Conservation (phyloP, 2,329 filamentous ascomycete species). For the Penicillium verrucosum region DNA sequence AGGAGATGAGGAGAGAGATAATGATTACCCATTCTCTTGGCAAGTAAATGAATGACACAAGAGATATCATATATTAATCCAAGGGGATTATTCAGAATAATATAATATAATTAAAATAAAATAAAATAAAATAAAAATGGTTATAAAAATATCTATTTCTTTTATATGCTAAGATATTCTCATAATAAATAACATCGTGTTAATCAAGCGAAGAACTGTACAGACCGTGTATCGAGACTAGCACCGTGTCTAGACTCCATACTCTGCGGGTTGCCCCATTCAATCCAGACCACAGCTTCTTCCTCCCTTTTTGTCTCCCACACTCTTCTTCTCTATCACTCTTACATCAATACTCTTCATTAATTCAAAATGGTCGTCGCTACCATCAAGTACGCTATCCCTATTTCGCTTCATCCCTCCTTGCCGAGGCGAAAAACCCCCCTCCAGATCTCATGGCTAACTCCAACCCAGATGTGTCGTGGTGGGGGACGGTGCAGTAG, state of each 20-base stretch:
- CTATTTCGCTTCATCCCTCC: slow-evolving; percentile 6
- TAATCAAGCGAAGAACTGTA: not conserved
- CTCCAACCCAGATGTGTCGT: slow-evolving; percentile 76
- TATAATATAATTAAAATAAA: not conserved
- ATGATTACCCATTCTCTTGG: not conserved
- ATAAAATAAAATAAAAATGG: not conserved
- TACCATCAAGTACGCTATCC: slow-evolving; percentile 58
- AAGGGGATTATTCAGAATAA: no score
- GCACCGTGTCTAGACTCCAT: slow-evolving; percentile 21
- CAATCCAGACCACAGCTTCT: slow-evolving; percentile 28
- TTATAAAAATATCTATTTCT: not conserved
- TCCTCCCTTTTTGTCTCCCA: slow-evolving; percentile 29
- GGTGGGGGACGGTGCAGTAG: slow-evolving; percentile 97
- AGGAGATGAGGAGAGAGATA: not conserved
- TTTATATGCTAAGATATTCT: not conserved
- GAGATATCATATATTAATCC: not conserved
- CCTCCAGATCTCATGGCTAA: slow-evolving; percentile 1
- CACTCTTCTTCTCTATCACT: slow-evolving; percentile 13
- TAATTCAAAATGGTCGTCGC: slow-evolving; percentile 55
- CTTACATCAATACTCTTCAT: slow-evolving; percentile 2
- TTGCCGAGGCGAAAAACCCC: slow-evolving; percentile 9
- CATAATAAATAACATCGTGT: not conserved
- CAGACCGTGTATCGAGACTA: slow-evolving; percentile 9
- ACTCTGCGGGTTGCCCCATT: slow-evolving; percentile 24
- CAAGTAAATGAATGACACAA: not conserved